These are phyloP conservation scores for Sabuloglossum arenarium DNA, from an alignment of 495 filamentous ascomycete species.

Conservation along the genomic window DNA sequence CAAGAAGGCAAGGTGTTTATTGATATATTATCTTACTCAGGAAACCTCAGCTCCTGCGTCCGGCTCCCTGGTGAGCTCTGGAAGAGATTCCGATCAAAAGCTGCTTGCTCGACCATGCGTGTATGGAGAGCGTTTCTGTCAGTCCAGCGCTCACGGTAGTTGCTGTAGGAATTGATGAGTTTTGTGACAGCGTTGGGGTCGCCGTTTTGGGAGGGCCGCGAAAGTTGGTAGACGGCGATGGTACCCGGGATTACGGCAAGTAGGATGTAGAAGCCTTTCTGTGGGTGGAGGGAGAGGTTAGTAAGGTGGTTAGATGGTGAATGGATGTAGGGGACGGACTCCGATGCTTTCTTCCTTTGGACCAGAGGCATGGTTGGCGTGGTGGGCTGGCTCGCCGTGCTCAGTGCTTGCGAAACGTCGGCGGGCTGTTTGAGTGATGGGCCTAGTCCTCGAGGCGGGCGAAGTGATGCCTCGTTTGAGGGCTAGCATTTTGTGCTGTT, in stretches of 20 bases:
- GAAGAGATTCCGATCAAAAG: constrained; percentile 43
- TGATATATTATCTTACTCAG: constrained; percentile 35
- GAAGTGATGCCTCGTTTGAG: neutral
- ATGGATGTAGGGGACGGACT: neutral
- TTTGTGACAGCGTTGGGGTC: constrained; percentile 28
- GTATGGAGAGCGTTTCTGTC: constrained; percentile 42
- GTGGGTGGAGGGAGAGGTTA: constrained; percentile 10
- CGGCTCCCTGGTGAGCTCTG: constrained; percentile 26
- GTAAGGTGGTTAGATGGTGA: neutral
- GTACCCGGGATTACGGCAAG: constrained; percentile 34
- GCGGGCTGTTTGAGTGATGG: neutral
- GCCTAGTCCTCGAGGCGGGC: neutral
- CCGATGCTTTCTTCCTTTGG: neutral
- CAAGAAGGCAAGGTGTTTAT: too few species aligned
- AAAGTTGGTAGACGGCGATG: constrained; percentile 33
- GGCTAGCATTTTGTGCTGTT: neutral
- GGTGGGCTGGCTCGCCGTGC: neutral
- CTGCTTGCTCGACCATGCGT: constrained; percentile 45
- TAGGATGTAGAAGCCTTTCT: constrained; percentile 46
- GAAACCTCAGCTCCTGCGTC: constrained; percentile 34
- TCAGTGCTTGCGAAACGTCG: constrained; percentile 2
- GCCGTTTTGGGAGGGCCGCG: constrained; percentile 5
- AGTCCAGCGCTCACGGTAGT: constrained; percentile 28
- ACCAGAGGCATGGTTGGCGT: neutral
- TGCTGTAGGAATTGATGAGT: constrained; percentile 32